Evolutionary conservation across 345 rosid genomes (phyloP), one percentile per base, ranked within the genome.

Genomic region (Arabis alpina): DNA sequence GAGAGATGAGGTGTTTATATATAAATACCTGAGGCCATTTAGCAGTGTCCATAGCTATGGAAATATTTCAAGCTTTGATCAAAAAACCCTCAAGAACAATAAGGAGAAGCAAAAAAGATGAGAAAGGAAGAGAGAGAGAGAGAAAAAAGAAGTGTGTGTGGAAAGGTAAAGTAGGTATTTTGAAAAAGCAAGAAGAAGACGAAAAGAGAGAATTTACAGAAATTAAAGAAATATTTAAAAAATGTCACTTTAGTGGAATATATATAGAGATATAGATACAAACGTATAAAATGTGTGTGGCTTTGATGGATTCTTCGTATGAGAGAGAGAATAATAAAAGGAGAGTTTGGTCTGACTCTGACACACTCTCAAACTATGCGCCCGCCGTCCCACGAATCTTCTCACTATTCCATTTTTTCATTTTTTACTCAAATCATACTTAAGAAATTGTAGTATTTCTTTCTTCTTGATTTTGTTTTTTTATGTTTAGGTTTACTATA

Each of bases 11-110:
- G 40, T 28, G 36, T 16, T 11, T 6, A 41, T 6, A 40, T 4
- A 15, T 10, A 58, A 1, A 67, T 72, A 93, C 98, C 97, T 88
- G 97, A 79, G 97, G 92, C 97, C 97, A 93, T 76, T 87, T 88
- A 79, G 92, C 92, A 57, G 90, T 88, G 78, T 90, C 93, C 98
- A 92, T 92, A 87, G 89, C 53, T 47, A 30, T 10, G 66, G 68
- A 47, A 56, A 65, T 7, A 16, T 48, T 48, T 1, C 10, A 64
- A 66, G 68, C 62, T 34, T 6, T 40, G 78, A 75, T 53, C 43
- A 36, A 66, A 19, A 28, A 67, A 15, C 27, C 48, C 5, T 53
- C 30, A 49, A 16, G 73, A 59, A n/a, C 47, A 68, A 30, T 14
- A 19, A 28, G 12, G 10, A 23, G 7, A 19, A 19, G 23, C 23